These are phyloP conservation scores for Persicaria tinctoria DNA, from an alignment of 148 eudicot genomes.

Conservation along the genomic window DNA sequence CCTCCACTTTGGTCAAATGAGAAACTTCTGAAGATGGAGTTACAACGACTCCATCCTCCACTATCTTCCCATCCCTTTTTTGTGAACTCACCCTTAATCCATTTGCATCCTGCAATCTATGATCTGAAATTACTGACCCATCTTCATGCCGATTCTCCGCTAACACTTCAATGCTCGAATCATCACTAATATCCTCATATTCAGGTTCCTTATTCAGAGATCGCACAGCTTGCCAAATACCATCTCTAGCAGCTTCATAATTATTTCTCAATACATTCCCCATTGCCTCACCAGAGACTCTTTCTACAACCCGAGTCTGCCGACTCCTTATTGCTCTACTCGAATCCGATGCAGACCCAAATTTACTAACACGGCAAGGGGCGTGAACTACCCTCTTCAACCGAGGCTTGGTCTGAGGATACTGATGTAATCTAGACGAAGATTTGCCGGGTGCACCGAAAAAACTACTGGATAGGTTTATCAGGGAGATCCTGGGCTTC, in stretches of 20 bases:
- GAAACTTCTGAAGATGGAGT: slow-evolving; percentile 29
- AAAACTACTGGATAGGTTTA: slow-evolving; percentile 10
- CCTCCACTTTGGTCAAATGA: slow-evolving; percentile 24
- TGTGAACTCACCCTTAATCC: slow-evolving; percentile 12
- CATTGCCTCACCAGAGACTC: slow-evolving; percentile 20
- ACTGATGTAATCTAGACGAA: slow-evolving; percentile 30
- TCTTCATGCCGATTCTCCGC: slow-evolving; percentile 26
- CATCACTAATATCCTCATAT: slow-evolving; percentile 25
- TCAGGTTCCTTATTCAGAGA: slow-evolving; percentile 19
- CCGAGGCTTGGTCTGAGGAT: slow-evolving; percentile 40
- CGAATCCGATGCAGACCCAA: slow-evolving; percentile 22
- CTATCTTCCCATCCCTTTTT: slow-evolving; percentile 22
- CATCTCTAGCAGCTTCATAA: slow-evolving; percentile 12
- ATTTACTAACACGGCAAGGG: slow-evolving; percentile 31
- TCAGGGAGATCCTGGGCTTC: slow-evolving; percentile 34
- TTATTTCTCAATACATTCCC: slow-evolving; percentile 21
- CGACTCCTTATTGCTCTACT: slow-evolving; percentile 16
- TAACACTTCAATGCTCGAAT: slow-evolving; percentile 35
- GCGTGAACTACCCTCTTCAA: slow-evolving; percentile 58
- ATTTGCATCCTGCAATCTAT: slow-evolving; percentile 14
- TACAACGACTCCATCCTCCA: slow-evolving; percentile 18
- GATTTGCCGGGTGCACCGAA: slow-evolving; percentile 18
- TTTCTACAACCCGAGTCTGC: slow-evolving; percentile 4
- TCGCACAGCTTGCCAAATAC: slow-evolving; percentile 14
- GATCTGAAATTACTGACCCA: slow-evolving; percentile 20